phyloP scores from a whole-genome alignment of 257 asterid genomes.

The Thymus mandschuricus region DNA sequence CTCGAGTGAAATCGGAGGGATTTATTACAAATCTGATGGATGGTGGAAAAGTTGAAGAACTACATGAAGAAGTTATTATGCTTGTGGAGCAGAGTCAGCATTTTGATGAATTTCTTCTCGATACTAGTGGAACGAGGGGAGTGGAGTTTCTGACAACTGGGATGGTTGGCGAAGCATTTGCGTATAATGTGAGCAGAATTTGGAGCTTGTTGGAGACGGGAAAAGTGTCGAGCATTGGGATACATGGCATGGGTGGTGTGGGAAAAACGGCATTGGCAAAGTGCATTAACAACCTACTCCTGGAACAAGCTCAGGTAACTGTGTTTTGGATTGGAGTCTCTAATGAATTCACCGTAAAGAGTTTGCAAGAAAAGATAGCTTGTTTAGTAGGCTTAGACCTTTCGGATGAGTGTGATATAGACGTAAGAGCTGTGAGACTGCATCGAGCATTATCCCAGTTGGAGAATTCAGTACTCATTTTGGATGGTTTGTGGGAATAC shows the following conservation, averaged over 20 bases:
- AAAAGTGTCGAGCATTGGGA: conserved; percentile 14
- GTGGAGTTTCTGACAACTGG: neutral
- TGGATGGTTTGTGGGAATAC: conserved; percentile 18
- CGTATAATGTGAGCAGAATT: neutral
- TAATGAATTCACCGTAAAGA: neutral
- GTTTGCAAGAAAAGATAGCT: conserved; percentile 18
- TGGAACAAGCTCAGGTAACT: neutral
- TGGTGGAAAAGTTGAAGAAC: neutral
- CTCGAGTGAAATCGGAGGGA: neutral
- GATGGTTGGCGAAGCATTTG: conserved; percentile 10
- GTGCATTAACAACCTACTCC: neutral
- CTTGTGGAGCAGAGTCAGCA: conserved; percentile 17
- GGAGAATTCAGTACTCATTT: conserved; percentile 2
- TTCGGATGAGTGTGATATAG: neutral
- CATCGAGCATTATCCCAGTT: neutral
- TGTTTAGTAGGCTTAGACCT: neutral
- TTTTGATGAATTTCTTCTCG: neutral
- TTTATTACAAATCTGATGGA: neutral
- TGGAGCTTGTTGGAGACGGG: neutral
- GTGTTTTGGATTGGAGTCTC: conserved; percentile 20
- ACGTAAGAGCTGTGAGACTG: conserved; percentile 12
- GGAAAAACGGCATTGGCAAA: neutral
- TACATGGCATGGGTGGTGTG: no score
- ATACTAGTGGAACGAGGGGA: neutral
- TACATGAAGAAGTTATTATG: neutral